Conservation (phyloP, 148 eudicot genomes). For the Rhododendron williamsianum region DNA sequence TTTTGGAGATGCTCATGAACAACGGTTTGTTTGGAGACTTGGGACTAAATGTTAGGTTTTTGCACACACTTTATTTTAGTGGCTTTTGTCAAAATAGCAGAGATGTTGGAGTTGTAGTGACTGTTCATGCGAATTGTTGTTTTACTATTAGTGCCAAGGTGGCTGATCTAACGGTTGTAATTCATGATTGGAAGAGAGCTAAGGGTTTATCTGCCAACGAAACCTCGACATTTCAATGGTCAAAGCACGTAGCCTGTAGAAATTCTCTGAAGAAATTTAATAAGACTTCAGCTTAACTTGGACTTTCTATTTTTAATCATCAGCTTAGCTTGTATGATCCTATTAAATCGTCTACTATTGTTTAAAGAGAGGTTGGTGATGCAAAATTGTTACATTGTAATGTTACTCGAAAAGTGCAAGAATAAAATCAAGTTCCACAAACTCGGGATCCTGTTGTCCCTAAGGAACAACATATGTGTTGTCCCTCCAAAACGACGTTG, state of each 20-base stretch:
- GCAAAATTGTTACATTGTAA: no score
- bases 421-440: no score
- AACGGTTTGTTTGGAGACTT: conserved; percentile 22
- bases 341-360: no score
- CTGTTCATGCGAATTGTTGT: conserved; percentile 80
- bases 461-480: no score
- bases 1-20: conserved; percentile 26
- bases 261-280: conserved; percentile 24
- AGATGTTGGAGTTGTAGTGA: conserved; percentile 38
- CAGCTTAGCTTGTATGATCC: no score
- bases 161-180: conserved; percentile 33
- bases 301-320: no score
- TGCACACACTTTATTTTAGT: conserved; percentile 53
- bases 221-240: conserved; percentile 30
- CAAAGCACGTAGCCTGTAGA: conserved; percentile 33
- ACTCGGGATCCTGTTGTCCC: no score
- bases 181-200: conserved; percentile 45
- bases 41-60: conserved; percentile 29
- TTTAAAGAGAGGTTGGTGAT: no score
- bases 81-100: conserved; percentile 56
- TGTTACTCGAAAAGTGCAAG: no score
- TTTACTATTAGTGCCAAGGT: conserved; percentile 54
- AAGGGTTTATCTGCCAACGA: conserved; percentile 13
- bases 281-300: neutral
- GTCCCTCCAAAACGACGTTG: no score